Evolutionary conservation across 768 basidiomycete genomes (phyloP).

Genomic region (Neoboletus magnificus): DNA sequence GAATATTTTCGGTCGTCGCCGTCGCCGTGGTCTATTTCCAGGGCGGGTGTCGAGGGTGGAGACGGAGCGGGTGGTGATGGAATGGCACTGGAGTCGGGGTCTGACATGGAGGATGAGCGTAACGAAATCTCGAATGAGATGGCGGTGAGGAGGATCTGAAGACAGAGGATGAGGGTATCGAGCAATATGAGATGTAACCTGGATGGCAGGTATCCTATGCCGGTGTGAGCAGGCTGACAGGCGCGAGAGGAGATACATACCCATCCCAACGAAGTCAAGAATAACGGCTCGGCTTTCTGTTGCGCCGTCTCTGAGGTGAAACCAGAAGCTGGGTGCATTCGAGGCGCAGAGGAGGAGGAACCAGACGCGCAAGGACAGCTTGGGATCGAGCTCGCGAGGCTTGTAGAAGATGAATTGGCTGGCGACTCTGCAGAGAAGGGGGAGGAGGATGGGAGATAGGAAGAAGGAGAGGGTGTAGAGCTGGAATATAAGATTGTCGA

Average conservation of each 20-base stretch:
- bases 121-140: constrained; percentile 63
- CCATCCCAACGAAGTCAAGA: constrained; percentile 77
- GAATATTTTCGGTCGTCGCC: constrained; percentile 18
- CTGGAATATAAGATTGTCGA: constrained; percentile 70
- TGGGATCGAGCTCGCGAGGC: constrained; percentile 63
- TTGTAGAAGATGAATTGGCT: constrained; percentile 65
- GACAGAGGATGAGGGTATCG: constrained; percentile 62
- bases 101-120: constrained; percentile 38
- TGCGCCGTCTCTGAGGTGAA: constrained; percentile 51
- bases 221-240: constrained; percentile 7
- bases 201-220: constrained; percentile 57
- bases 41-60: constrained; percentile 21
- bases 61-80: constrained; percentile 24
- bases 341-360: constrained; percentile 54
- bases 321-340: constrained; percentile 60
- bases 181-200: constrained; percentile 61
- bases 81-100: constrained; percentile 38
- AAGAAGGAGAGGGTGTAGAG: constrained; percentile 75
- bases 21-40: constrained; percentile 21
- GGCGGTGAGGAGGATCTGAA: constrained; percentile 64
- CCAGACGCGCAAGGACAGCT: constrained; percentile 67
- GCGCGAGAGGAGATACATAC: constrained; percentile 39
- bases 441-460: constrained; percentile 59
- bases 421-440: constrained; percentile 41
- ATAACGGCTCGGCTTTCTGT: constrained; percentile 60